Evolutionary conservation across 1,139 yeast genomes (phyloP).

Genomic region (Oligophagozyma castellii): DNA sequence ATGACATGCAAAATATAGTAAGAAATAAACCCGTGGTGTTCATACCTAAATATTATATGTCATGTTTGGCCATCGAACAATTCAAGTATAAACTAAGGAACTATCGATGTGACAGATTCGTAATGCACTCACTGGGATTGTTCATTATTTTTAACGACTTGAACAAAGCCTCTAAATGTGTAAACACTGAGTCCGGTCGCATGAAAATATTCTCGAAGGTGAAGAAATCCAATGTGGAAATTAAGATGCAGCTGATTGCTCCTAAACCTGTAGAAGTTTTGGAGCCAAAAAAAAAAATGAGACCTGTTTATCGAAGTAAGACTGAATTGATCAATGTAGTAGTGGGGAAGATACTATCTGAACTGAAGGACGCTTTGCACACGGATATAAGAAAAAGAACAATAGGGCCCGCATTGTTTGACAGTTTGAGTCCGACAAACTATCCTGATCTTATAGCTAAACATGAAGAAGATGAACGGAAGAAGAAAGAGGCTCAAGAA

Average conservation of each 20-base stretch:
- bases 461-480: conserved; percentile 16
- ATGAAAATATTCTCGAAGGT: conserved; percentile 16
- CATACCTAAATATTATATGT: conserved; percentile 25
- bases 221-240: conserved; percentile 15
- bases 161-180: conserved; percentile 54
- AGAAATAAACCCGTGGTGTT: conserved; percentile 42
- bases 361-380: conserved; percentile 46
- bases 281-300: conserved; percentile 1
- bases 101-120: conserved; percentile 53
- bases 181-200: conserved; percentile 51
- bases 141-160: conserved; percentile 55
- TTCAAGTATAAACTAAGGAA: conserved; percentile 19
- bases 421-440: conserved; percentile 44
- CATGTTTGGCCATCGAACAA: conserved; percentile 17
- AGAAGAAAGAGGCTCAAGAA: conserved; percentile 13
- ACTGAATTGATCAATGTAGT: conserved; percentile 40
- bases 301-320: conserved; percentile 8
- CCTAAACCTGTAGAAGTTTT: conserved; percentile 4
- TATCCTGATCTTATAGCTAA: conserved; percentile 43
- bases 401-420: conserved; percentile 58
- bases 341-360: conserved; percentile 42
- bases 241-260: conserved; percentile 16
- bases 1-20: conserved; percentile 34
- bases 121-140: conserved; percentile 52
- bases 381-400: conserved; percentile 67